A percentile compares a stretch with the other conserved stretches of the same genome.
These are phyloP conservation scores for Heteromeles arbutifolia DNA, from an alignment of 306 rosid genomes.

Conservation along the genomic window DNA sequence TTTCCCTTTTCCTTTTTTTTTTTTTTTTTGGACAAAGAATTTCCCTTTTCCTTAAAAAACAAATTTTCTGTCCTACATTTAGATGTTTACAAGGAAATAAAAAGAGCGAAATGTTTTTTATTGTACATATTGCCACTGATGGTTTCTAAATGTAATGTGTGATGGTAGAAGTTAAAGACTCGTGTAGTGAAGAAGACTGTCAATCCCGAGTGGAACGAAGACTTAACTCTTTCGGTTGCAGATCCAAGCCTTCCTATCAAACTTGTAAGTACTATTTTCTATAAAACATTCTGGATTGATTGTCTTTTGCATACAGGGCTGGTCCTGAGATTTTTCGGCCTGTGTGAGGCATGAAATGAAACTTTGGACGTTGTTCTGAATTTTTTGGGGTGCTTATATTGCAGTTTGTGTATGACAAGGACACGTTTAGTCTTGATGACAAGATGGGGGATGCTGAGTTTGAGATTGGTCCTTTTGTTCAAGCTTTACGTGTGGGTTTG, in stretches of 20 bases:
- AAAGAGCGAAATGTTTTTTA: background rate
- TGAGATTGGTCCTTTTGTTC: constrained; percentile 43
- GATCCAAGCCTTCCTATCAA: constrained; percentile 37
- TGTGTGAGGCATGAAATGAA: background rate
- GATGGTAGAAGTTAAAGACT: constrained; percentile 25
- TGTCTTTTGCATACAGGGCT: background rate
- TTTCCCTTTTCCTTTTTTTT: no score
- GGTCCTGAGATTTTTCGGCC: no score
- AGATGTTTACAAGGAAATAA: background rate
- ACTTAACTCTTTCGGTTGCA: constrained; percentile 20
- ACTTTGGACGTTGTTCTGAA: background rate
- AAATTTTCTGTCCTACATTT: background rate
- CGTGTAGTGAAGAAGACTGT: constrained; percentile 11
- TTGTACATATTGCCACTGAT: background rate
- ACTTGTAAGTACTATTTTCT: constrained; percentile 38
- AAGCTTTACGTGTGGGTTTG: constrained; percentile 46
- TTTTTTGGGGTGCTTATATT: background rate
- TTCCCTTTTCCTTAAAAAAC: background rate
- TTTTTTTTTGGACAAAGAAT: no score
- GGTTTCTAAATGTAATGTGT: background rate
- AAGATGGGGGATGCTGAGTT: constrained; percentile 92
- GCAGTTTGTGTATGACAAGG: constrained; percentile 75
- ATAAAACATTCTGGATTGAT: background rate
- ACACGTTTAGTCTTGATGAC: constrained; percentile 64
- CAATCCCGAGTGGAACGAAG: constrained; percentile 32